Evolutionary conservation across 2,329 filamentous ascomycete genomes (phyloP), one percentile per base, ranked within the genome.

Genomic region (Cryphonectria naterciae): DNA sequence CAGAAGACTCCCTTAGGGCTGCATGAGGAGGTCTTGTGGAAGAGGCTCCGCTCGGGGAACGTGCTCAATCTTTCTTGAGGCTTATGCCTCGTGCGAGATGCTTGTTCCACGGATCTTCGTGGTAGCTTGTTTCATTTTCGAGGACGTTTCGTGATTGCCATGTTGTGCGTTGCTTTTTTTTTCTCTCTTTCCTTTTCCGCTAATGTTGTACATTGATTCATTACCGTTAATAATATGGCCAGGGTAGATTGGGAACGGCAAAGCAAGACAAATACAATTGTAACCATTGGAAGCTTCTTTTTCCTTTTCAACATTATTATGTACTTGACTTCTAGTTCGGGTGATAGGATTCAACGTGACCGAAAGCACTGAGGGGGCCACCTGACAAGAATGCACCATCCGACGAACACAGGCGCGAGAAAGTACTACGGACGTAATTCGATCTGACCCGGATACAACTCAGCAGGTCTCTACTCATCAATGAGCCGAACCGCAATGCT

Each of bases 401-500:
- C 13, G 10, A 15, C 25, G 41, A n/a, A 43, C 37, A 64, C 4
- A 32, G 32, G 22, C 37, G 7, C 28, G 39, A 17, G 32, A 54
- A 49, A 49, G 35, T 67, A n/a, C 56, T 72, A 68, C 68, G 70
- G 68, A 65, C 70, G 70, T 67, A 72, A 65, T 64, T 64, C 49
- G n/a, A 58, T 28, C 8, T 37, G 22, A 22, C 8, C 43, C 35
- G 13, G 28, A 58, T 69, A 43, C 67, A 39, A 58, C 35, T 41
- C 49, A 32, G 58, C 22, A 62, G 17, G 10, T 39, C 37, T 52
- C 22, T 62, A 28, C 65, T 61, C 56, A 68, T 7, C 56, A 39
- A 35, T 66, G 63, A 70, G 66, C 68, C 65, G 56, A 43, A 60
- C 43, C 71, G 71, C 71, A 72, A 68, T 64, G 71, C 71, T 72